Conservation (phyloP, 1,284 basidiomycete genomes). For the Pseudozyma tsukubaensis region DNA sequence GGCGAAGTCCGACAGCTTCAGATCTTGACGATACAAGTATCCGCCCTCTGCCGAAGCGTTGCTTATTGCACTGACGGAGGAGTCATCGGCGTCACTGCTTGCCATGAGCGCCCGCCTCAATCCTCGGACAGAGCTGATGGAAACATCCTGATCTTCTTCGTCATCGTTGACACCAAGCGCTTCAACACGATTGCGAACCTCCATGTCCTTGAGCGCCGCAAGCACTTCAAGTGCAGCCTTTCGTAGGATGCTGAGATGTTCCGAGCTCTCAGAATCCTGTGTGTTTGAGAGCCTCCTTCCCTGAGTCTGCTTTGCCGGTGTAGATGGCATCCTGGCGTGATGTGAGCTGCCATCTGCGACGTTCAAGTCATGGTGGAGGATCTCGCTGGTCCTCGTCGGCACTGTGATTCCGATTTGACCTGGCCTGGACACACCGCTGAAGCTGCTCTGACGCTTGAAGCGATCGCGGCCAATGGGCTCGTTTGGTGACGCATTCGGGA, state of each 20-base stretch:
- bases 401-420: slow-evolving; percentile 17
- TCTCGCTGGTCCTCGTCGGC: slow-evolving; percentile 17
- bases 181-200: slow-evolving; percentile 58
- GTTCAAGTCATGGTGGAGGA: slow-evolving; percentile 13
- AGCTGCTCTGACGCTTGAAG: slow-evolving; percentile 52
- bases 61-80: not conserved
- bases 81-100: slow-evolving; percentile 16
- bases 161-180: slow-evolving; percentile 8
- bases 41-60: slow-evolving; percentile 70
- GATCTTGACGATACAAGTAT: slow-evolving; percentile 80
- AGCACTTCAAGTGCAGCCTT: slow-evolving; percentile 81
- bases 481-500: slow-evolving; percentile 14
- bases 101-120: not conserved
- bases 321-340: not conserved
- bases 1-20: slow-evolving; percentile 73
- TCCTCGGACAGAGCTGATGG: not conserved
- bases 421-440: slow-evolving; percentile 33
- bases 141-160: not conserved
- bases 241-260: slow-evolving; percentile 77
- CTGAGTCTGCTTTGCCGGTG: not conserved
- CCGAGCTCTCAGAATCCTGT: slow-evolving; percentile 49
- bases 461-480: slow-evolving; percentile 36
- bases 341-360: not conserved
- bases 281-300: slow-evolving; percentile 1
- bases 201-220: slow-evolving; percentile 75